Evolutionary conservation across 352 stramenopile species (phyloP), one percentile per base, ranked within the genome.

Genomic region (Paralagenidium karlingii): DNA sequence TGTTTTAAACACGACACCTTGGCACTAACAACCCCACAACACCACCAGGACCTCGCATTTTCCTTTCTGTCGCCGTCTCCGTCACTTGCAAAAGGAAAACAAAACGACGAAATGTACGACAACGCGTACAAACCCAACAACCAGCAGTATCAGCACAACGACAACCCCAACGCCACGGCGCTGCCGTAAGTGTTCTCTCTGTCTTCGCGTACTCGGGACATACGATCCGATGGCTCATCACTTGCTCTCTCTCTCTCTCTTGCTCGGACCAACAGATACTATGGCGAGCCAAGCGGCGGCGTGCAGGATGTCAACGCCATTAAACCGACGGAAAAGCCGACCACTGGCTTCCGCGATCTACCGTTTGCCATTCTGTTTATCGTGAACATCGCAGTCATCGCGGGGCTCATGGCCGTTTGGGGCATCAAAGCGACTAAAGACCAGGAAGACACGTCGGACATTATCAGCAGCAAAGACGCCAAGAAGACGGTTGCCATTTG

Each of bases 331-430:
- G 16, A 36, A 8, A 7, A 36, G 15, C 29, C 49, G 15, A 27
- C 53, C 28, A 58, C 38, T 39, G 62, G 50, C 16, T 92, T 60
- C 42, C 75, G 80, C 37, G 78, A 92, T 46, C 70, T 60, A 64
- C 78, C 78, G 13, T 92, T 89, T 42, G 78, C 68, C 3, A 33
- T 92, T 22, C 29, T 89, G 12, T 92, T 92, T 40, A 29, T 88
- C 24, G 38, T 67, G 2, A 92, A 92, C 55, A 58, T 92, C 10
- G 75, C 39, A 8, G 68, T 65, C 2, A 89, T 92, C 36, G 60
- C 84, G 20, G 73, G 58, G 1, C 45, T 87, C 25, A 76, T 71
- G 53, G 55, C 63, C 27, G 34, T 81, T 21, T 88, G 66, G 60
- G 77, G 77, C n/a, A 42, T 76, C n/a, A 63, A 84, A 32, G 58